Conservation (phyloP, 352 stramenopile species). For the Thalassiosira livingstoniorum region DNA sequence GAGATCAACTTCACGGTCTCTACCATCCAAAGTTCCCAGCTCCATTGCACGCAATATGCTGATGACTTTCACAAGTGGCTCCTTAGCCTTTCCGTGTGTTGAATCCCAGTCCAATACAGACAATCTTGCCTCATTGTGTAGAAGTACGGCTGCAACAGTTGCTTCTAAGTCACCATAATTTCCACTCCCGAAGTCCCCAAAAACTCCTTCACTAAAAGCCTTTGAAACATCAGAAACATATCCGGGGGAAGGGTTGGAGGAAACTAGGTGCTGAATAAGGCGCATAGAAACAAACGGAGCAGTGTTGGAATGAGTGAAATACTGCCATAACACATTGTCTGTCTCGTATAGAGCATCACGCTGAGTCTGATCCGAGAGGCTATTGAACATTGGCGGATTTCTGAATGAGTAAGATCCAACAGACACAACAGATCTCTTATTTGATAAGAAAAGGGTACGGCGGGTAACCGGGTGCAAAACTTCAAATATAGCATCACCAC, state of each 20-base stretch:
- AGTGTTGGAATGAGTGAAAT: constrained; percentile 66
- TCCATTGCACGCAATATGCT: constrained; percentile 60
- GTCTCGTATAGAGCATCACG: constrained; percentile 67
- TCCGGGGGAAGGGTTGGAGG: constrained; percentile 75
- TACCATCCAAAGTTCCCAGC: constrained; percentile 32
- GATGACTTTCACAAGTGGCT: constrained; percentile 68
- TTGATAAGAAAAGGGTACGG: constrained; percentile 44
- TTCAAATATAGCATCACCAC: constrained; percentile 43
- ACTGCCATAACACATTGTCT: constrained; percentile 64
- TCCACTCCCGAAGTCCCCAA: constrained; percentile 60
- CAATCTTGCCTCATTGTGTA: constrained; percentile 67
- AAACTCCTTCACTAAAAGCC: constrained; percentile 70
- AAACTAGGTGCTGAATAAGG: constrained; percentile 73
- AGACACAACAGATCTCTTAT: constrained; percentile 41
- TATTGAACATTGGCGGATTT: constrained; percentile 70
- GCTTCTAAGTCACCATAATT: constrained; percentile 75
- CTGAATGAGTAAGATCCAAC: constrained; percentile 51
- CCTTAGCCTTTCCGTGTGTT: constrained; percentile 54
- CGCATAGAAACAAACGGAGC: constrained; percentile 63
- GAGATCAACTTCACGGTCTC: constrained; percentile 39
- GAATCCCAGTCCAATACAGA: constrained; percentile 66
- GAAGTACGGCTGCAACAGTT: constrained; percentile 66
- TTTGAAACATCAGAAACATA: constrained; percentile 66
- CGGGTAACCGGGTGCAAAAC: constrained; percentile 14
- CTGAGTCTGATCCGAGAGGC: constrained; percentile 42